Evolutionary conservation across 2,329 filamentous ascomycete genomes (phyloP).

Genomic region (Gyromitra esculenta): DNA sequence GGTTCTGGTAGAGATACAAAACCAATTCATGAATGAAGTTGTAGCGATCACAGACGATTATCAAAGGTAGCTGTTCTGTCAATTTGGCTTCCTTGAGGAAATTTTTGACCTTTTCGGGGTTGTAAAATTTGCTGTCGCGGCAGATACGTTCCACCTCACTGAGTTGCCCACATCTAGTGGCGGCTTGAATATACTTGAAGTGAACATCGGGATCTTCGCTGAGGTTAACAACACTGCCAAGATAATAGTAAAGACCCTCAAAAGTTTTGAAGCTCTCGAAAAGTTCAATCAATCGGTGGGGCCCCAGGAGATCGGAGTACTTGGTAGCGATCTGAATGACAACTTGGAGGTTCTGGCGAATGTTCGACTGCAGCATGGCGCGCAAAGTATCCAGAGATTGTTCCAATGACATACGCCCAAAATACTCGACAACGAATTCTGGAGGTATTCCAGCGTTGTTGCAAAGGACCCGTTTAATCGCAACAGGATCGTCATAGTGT

Average conservation of each 20-base stretch:
- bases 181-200: conserved; percentile 99
- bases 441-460: conserved; percentile 83
- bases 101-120: conserved; percentile 97
- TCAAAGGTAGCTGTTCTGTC: conserved; percentile 90
- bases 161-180: conserved; percentile 90
- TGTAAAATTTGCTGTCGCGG: conserved; percentile 88
- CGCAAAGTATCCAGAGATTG: conserved; percentile 93
- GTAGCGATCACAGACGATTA: conserved; percentile 99
- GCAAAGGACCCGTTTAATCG: conserved; percentile 84
- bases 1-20: conserved; percentile 96
- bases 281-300: conserved; percentile 87
- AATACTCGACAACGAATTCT: conserved; percentile 92
- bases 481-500: conserved; percentile 88
- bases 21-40: conserved; percentile 98
- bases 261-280: conserved; percentile 98
- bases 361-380: conserved; percentile 95
- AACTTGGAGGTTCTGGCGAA: conserved; percentile 93
- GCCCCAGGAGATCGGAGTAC: conserved; percentile 92
- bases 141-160: conserved; percentile 97
- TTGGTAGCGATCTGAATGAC: conserved; percentile 97
- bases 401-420: conserved; percentile 92
- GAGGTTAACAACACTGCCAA: conserved; percentile 96
- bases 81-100: conserved; percentile 97
- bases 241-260: conserved; percentile 97
- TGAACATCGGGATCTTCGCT: conserved; percentile 94